These are phyloP conservation scores for Vicia faba DNA, from an alignment of 306 rosid genomes.

Conservation along the genomic window DNA sequence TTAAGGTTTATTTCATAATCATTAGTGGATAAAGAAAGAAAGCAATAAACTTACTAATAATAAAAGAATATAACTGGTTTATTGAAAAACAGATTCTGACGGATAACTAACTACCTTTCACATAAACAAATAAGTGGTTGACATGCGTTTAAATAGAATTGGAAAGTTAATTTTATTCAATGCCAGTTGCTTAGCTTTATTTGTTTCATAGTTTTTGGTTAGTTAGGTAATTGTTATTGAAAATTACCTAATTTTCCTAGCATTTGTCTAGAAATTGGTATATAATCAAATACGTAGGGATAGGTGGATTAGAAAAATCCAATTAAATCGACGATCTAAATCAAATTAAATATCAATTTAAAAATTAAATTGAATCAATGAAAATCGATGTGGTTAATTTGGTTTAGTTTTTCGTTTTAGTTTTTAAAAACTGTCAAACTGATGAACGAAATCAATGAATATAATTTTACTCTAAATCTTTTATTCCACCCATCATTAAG, in stretches of 20 bases:
- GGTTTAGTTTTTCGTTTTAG: too few species aligned
- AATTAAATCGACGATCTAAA: too few species aligned
- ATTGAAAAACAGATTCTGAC: constrained; percentile 22
- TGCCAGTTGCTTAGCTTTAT: background rate
- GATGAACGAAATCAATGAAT: too few species aligned
- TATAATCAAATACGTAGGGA: too few species aligned
- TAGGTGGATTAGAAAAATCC: too few species aligned
- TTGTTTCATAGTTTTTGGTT: background rate
- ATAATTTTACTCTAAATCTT: too few species aligned
- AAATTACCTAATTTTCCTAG: background rate
- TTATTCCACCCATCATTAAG: too few species aligned
- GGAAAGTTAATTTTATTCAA: background rate
- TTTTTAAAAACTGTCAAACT: too few species aligned
- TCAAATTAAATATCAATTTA: too few species aligned
- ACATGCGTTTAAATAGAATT: constrained; percentile 30
- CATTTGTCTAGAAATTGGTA: background rate
- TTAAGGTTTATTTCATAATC: background rate
- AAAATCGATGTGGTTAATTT: too few species aligned
- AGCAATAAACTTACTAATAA: background rate
- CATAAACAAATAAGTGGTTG: constrained; percentile 34
- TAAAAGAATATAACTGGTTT: background rate
- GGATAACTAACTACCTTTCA: constrained; percentile 31
- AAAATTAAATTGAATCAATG: too few species aligned
- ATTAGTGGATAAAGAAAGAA: background rate
- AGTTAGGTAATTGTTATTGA: background rate